Conservation (phyloP, 2,329 filamentous ascomycete species). For the Paracamarosporium sp. region DNA sequence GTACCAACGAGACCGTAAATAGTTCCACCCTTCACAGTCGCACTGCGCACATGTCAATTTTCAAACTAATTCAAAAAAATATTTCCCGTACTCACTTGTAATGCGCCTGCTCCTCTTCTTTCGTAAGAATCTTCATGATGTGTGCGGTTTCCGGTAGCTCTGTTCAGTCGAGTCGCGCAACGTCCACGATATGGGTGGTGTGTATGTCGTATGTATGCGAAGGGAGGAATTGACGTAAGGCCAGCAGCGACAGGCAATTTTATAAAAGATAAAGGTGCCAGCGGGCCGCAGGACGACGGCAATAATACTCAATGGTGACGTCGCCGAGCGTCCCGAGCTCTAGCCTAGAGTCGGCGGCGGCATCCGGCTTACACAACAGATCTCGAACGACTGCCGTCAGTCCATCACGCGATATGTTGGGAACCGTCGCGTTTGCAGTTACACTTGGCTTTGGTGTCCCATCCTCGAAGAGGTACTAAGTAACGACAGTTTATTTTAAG, state of each 20-base stretch:
- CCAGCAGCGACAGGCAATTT: conserved; percentile 22
- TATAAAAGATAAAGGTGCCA: conserved; percentile 32
- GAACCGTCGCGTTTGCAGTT: not conserved
- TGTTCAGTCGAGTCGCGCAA: not conserved
- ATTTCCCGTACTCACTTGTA: conserved; percentile 64
- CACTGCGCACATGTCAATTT: conserved; percentile 48
- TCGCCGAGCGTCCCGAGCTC: conserved; percentile 40
- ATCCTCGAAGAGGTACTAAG: not conserved
- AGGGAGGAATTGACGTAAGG: not conserved
- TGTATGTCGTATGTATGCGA: not conserved
- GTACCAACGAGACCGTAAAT: conserved; percentile 76
- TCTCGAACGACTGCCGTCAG: conserved; percentile 3
- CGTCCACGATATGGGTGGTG: not conserved
- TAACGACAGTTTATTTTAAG: not conserved
- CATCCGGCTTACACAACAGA: conserved; percentile 23
- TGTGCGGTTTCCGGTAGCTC: not conserved
- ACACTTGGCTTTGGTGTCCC: not conserved
- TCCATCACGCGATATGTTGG: conserved; percentile 7
- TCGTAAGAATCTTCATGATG: conserved; percentile 91
- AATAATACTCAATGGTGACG: conserved; percentile 40
- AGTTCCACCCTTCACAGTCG: conserved; percentile 79
- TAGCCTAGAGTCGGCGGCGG: conserved; percentile 29
- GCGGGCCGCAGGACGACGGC: conserved; percentile 21
- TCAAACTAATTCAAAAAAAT: not conserved
- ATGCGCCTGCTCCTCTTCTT: conserved; percentile 89